Evolutionary conservation across 2,329 filamentous ascomycete species (phyloP).

Genomic region (Cladophialophora psammophila): DNA sequence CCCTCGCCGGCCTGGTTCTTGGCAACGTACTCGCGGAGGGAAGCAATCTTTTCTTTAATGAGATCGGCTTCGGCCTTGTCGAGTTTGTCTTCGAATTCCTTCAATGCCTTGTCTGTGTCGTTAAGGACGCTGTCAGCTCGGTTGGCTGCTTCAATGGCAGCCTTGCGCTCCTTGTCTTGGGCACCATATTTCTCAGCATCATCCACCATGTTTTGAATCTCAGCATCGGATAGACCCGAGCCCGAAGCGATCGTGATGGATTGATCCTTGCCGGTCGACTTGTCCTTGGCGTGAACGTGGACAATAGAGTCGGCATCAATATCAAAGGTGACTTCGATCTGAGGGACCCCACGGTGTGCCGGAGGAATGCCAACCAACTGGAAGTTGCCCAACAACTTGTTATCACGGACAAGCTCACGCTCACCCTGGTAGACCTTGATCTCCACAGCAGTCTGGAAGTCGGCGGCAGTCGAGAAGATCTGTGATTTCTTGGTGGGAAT

Average conservation of each 20-base stretch:
- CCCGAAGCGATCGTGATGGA: slow-evolving; percentile 98
- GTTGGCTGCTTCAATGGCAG: slow-evolving; percentile 94
- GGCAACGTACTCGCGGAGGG: slow-evolving; percentile 86
- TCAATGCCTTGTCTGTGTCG: slow-evolving; percentile 97
- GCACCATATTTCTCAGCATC: slow-evolving; percentile 97
- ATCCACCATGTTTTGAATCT: slow-evolving; percentile 97
- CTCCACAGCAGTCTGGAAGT: slow-evolving; percentile 98
- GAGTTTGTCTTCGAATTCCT: slow-evolving; percentile 93
- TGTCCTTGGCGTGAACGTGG: slow-evolving; percentile 97
- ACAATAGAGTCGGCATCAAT: slow-evolving; percentile 98
- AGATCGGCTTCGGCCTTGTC: slow-evolving; percentile 94
- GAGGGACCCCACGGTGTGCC: slow-evolving; percentile 93
- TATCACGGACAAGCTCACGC: slow-evolving; percentile 97
- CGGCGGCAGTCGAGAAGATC: slow-evolving; percentile 95
- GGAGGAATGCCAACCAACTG: slow-evolving; percentile 97
- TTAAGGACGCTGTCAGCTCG: slow-evolving; percentile 94
- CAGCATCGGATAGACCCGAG: slow-evolving; percentile 90
- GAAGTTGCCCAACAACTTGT: slow-evolving; percentile 99
- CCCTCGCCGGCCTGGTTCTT: slow-evolving; percentile 95
- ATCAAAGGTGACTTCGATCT: slow-evolving; percentile 98
- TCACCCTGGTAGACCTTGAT: slow-evolving; percentile 99
- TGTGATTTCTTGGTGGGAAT: slow-evolving; percentile 99
- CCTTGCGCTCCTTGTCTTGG: slow-evolving; percentile 95
- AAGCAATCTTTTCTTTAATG: slow-evolving; percentile 90
- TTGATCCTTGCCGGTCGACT: slow-evolving; percentile 99